Percentiles rank a stretch among this genome's conserved stretches.
These are phyloP conservation scores for Neltuma alba DNA, from an alignment of 306 rosid species.

Conservation along the genomic window DNA sequence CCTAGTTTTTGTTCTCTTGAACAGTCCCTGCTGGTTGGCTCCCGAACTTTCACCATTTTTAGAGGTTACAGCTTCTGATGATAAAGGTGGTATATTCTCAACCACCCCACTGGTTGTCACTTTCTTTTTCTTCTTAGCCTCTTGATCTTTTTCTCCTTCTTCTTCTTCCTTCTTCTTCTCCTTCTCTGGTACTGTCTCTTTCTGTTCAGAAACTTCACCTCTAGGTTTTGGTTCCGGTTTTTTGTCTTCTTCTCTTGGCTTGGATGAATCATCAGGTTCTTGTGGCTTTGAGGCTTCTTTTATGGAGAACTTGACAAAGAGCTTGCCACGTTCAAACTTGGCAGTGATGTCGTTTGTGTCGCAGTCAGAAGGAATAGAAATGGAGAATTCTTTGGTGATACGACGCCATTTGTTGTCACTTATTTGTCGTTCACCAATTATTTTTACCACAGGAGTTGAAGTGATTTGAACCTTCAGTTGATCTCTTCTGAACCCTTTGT, in stretches of 20 bases:
- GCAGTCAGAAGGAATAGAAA: constrained; percentile 52
- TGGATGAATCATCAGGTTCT: too few relatives aligned
- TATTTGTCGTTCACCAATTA: constrained; percentile 51
- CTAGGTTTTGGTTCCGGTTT: background rate
- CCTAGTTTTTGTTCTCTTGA: constrained; percentile 12
- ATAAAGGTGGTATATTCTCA: background rate
- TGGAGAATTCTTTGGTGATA: constrained; percentile 50
- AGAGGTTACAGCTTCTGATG: background rate
- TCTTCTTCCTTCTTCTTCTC: background rate
- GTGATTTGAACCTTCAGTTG: constrained; percentile 62
- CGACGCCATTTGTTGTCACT: constrained; percentile 49
- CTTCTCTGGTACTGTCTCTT: background rate
- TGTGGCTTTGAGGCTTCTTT: background rate
- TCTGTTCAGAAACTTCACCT: background rate
- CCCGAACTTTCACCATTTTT: background rate
- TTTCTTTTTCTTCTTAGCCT: background rate
- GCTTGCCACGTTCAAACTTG: constrained; percentile 49
- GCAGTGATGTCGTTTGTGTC: constrained; percentile 48
- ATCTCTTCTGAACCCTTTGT: constrained; percentile 60
- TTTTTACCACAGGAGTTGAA: constrained; percentile 42
- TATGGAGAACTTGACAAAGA: constrained; percentile 47
- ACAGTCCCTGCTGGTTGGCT: background rate
- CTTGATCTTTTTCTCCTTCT: background rate
- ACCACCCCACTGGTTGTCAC: background rate
- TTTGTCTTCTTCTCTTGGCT: background rate